Base-by-base conservation (phyloP, 805 yeast species). In the Komagataella pseudopastoris region DNA sequence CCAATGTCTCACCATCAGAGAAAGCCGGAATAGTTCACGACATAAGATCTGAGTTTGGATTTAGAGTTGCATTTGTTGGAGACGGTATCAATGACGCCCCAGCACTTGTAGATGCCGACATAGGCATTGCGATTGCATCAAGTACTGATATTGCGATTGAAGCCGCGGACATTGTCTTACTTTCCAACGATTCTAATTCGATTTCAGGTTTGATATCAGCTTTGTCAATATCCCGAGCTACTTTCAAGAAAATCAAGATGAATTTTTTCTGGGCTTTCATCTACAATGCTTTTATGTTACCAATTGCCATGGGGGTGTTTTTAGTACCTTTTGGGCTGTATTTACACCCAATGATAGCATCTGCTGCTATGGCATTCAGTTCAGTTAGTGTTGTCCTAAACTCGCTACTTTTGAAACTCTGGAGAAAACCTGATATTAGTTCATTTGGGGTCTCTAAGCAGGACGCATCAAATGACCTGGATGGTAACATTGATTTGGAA, bases 21-120 rank as follows among this genome's bases (percentile, higher is more conserved):
- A 93, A 93, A 66, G 81, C 87, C 52, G 75, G 75, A 30, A 72
- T 88, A 39, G 80, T 93, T 20, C 67, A 68, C 45, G 71, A 74
- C 49, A 68, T 88, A 51, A 86, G 83, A 59, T 64, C 59, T 14
- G 53, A 50, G 22, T 44, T 48, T 12, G 71, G 70, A 1, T 59
- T 67, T 8, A 69, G 71, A 16, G 83, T 93, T 46, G 91, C 90
- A 5, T 89, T 95, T 72, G 83, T 93, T 20, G 99, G 99, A 44
- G 99, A 93, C 67, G 99, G 99, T 54, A 87, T 93, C 57, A 93
- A 93, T 65, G 99, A 93, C 63, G 95, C 98, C 0, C 97, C 99
- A 0, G 98, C 98, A 0, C 74, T 93, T 51, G 95, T 88, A 1
- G 76, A 84, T 52, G 85, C 96, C 1, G 88, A 89, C 57, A 68